These are phyloP conservation scores for Tylopilus orsonianus DNA, from an alignment of 1,284 basidiomycete species.

Conservation along the genomic window DNA sequence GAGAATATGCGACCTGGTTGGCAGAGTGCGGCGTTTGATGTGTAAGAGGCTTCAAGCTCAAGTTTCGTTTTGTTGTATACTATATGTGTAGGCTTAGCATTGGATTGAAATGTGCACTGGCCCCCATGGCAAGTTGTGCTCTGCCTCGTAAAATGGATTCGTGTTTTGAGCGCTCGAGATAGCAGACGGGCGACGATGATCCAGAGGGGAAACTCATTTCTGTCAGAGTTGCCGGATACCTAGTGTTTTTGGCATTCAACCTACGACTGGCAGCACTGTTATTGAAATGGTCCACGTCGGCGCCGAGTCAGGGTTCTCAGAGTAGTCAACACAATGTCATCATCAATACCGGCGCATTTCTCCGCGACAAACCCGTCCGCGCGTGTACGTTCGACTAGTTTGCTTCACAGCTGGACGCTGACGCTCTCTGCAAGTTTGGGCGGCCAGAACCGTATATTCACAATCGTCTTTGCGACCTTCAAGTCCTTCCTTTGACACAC, in stretches of 20 bases:
- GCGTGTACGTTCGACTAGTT: not conserved
- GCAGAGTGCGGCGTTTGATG: conserved; percentile 30
- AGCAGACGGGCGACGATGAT: too few species aligned
- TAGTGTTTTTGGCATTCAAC: not conserved
- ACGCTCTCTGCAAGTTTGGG: not conserved
- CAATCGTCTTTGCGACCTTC: not conserved
- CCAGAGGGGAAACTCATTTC: not conserved
- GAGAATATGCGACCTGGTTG: conserved; percentile 25
- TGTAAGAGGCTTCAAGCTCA: conserved; percentile 6
- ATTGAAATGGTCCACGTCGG: not conserved
- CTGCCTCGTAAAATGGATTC: too few species aligned
- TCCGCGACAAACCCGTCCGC: not conserved
- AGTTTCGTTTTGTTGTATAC: not conserved
- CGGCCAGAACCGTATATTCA: not conserved
- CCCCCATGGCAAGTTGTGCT: too few species aligned
- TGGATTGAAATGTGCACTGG: too few species aligned
- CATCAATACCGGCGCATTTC: not conserved
- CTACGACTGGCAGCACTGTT: not conserved
- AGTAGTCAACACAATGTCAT: not conserved
- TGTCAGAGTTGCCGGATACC: not conserved
- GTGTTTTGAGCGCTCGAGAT: too few species aligned
- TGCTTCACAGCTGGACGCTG: not conserved
- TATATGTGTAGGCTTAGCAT: too few species aligned
- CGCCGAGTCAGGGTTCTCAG: not conserved
- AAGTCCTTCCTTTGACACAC: not conserved